Evolutionary conservation across 2,329 filamentous ascomycete genomes (phyloP), one percentile per base, ranked within the genome.

Genomic region (Coleophoma crateriformis): DNA sequence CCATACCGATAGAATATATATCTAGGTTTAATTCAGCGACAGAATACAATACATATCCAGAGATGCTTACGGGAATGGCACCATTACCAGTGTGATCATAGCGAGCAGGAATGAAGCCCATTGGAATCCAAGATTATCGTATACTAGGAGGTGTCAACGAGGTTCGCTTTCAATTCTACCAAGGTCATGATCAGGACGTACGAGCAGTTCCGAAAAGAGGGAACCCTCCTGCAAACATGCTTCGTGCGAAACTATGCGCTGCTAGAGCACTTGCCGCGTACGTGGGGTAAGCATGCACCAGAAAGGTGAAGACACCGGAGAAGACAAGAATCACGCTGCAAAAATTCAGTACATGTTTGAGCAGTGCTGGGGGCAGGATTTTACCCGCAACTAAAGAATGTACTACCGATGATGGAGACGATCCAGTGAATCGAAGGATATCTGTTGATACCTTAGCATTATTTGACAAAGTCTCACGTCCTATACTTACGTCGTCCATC

Each of bases 281-380:
- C 20, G 81, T 68, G 47, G 86, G 85, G 67, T 91, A 91, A 17
- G 86, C 85, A 65, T 90, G 87, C 57, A 88, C 85, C 68, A 66
- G 56, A 70, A 95, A 96, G 13, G 90, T 95, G 67, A 95, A 96
- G 57, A 95, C 82, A 47, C 90, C 89, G 49, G 82, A 85, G 68
- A 89, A 96, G 32, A 87, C 82, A 50, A 95, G 78, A 52, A 95
- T 78, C 47, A 81, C 85, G 47, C 27, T 27, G 27, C 8, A 10
- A 27, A 7, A 7, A 7, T 3, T 27, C 8, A 27, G 27, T 27
- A 27, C 8, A 27, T 27, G 6, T 27, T 27, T 7, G 27, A 27
- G 27, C 8, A 27, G 27, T 27, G 27, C 27, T 27, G 27, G 6
- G 8, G 27, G 27, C 2, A 27, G 27, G 27, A 2, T 10, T 81